Percentiles rank a stretch among this genome's conserved stretches.
Evolutionary conservation across 2,329 filamentous ascomycete species (phyloP).

Genomic region (Fusarium caatingaense): DNA sequence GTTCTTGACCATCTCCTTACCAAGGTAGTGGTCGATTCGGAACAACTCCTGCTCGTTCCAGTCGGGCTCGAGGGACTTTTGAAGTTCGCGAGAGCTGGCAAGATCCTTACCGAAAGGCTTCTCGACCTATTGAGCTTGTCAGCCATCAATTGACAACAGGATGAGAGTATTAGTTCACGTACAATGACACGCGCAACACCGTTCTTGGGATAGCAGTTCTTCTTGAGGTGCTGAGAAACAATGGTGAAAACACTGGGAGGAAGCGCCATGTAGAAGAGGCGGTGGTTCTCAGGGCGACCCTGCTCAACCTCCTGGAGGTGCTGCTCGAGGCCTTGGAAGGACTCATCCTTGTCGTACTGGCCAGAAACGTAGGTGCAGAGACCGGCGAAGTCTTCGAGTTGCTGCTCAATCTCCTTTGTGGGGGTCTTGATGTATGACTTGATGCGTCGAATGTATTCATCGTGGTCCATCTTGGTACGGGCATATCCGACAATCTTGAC

Average conservation of each 20-base stretch:
- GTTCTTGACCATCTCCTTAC: slow-evolving; percentile 99
- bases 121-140: slow-evolving; percentile 76
- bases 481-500: slow-evolving; percentile 99
- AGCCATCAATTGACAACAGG: slow-evolving; percentile 16
- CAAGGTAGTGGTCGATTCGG: slow-evolving; percentile 99
- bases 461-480: slow-evolving; percentile 98
- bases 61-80: slow-evolving; percentile 93
- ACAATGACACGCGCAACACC: slow-evolving; percentile 96
- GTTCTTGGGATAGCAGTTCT: slow-evolving; percentile 91
- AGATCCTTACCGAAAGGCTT: slow-evolving; percentile 99
- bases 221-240: slow-evolving; percentile 96
- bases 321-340: slow-evolving; percentile 85
- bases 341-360: slow-evolving; percentile 97
- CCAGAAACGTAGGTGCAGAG: slow-evolving; percentile 96
- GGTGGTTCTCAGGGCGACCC: slow-evolving; percentile 83
- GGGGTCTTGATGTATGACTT: slow-evolving; percentile 99
- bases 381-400: slow-evolving; percentile 88
- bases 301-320: slow-evolving; percentile 89
- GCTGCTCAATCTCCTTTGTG: slow-evolving; percentile 96
- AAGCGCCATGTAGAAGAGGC: slow-evolving; percentile 99
- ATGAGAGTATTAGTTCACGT: slow-evolving; percentile 12
- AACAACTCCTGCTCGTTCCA: slow-evolving; percentile 99
- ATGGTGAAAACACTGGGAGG: slow-evolving; percentile 98
- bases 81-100: slow-evolving; percentile 90
- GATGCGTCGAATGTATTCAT: slow-evolving; percentile 93